A percentile compares a stretch with the other conserved stretches of the same genome.
Evolutionary conservation across 148 eudicot genomes (phyloP).

Genomic region (Chenopodium suecicum): DNA sequence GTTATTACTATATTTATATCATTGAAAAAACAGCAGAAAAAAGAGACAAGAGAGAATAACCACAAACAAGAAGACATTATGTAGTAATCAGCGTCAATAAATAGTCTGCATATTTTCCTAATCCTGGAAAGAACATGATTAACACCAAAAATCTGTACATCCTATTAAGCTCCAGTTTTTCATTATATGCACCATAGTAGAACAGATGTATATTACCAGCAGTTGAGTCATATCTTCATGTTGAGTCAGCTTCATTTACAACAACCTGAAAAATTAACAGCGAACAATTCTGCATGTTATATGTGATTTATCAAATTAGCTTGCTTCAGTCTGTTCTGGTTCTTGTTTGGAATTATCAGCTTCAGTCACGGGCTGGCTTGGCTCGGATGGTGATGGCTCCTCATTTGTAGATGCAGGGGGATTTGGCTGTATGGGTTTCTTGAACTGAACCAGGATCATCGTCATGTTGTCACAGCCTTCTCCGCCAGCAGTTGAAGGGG

Average conservation of each 20-base stretch:
- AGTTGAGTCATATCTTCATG: conserved; percentile 4
- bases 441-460: conserved; percentile 85
- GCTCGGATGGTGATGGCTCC: conserved; percentile 35
- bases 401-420: conserved; percentile 27
- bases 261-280: conserved; percentile 11
- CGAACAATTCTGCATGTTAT: background rate
- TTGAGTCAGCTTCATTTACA: conserved; percentile 19
- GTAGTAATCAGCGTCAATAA: background rate
- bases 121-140: background rate
- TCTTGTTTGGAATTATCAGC: conserved; percentile 17
- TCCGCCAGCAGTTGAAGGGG: conserved; percentile 90
- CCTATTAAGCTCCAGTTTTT: conserved; percentile 15
- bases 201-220: conserved; percentile 9
- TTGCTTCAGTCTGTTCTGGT: conserved; percentile 39
- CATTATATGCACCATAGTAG: conserved; percentile 16
- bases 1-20: too few species aligned
- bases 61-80: background rate
- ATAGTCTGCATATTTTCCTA: background rate
- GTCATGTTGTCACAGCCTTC: conserved; percentile 99
- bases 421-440: conserved; percentile 43
- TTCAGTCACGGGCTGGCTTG: conserved; percentile 1
- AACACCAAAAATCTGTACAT: conserved; percentile 25
- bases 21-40: background rate
- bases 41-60: background rate
- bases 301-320: conserved; percentile 18